These are phyloP conservation scores for Pichia sporocuriosa DNA, from an alignment of 805 yeast genomes.

Conservation along the genomic window DNA sequence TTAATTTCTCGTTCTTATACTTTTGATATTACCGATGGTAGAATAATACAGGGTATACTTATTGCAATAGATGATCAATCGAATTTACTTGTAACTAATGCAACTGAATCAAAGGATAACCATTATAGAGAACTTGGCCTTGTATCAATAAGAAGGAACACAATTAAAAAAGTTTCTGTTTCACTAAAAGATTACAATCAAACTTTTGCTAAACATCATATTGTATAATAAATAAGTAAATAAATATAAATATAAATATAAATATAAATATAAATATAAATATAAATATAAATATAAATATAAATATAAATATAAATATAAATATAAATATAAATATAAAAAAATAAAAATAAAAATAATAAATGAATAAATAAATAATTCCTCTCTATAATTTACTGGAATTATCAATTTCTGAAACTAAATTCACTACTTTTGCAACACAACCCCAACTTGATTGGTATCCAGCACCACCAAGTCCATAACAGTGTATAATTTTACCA, in stretches of 20 bases:
- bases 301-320: no score
- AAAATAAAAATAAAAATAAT: no score
- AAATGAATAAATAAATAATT: no score
- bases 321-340: no score
- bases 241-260: not conserved
- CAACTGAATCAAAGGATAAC: conserved; percentile 24
- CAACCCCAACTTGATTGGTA: conserved; percentile 56
- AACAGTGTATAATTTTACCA: conserved; percentile 46
- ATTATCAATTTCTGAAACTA: not conserved
- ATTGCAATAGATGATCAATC: conserved; percentile 40
- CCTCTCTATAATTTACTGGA: not conserved
- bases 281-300: no score
- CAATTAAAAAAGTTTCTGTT: conserved; percentile 30
- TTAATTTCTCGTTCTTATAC: conserved; percentile 29
- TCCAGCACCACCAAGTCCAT: conserved; percentile 39
- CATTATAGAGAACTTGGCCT: conserved; percentile 39
- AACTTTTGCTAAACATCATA: not conserved
- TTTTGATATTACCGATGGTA: conserved; percentile 25
- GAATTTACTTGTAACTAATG: conserved; percentile 36
- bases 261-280: not conserved
- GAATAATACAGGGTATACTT: conserved; percentile 32
- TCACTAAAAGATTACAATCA: conserved; percentile 19
- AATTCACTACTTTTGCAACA: conserved; percentile 40
- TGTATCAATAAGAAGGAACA: conserved; percentile 44
- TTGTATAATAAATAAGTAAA: not conserved